A percentile compares a stretch with the other conserved stretches of the same genome.
phyloP scores from a whole-genome alignment of 2,329 filamentous ascomycete species.

The Aureobasidium leucospermi region DNA sequence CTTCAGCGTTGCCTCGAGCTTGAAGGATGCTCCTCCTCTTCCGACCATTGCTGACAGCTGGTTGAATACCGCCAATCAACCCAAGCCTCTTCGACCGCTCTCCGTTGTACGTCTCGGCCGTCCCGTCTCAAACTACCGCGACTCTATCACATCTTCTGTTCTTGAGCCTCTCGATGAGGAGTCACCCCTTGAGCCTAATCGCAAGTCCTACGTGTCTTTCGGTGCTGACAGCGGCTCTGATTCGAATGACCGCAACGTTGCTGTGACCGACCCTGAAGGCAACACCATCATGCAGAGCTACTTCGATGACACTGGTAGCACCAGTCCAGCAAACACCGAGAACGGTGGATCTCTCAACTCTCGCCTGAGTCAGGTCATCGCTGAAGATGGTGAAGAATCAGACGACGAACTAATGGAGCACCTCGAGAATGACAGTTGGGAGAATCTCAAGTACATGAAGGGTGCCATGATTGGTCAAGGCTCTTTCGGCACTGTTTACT shows the following conservation, averaged over 20 bases:
- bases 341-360: slow-evolving; percentile 66
- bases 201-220: slow-evolving; percentile 93
- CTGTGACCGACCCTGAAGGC: slow-evolving; percentile 70
- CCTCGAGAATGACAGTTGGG: slow-evolving; percentile 86
- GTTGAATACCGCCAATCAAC: slow-evolving; percentile 54
- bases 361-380: slow-evolving; percentile 72
- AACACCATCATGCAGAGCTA: slow-evolving; percentile 67
- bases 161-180: slow-evolving; percentile 89
- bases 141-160: slow-evolving; percentile 82
- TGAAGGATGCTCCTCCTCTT: slow-evolving; percentile 88
- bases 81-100: slow-evolving; percentile 47
- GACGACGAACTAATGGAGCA: slow-evolving; percentile 88
- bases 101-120: slow-evolving; percentile 54
- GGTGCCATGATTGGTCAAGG: slow-evolving; percentile 94
- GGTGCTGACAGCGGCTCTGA: slow-evolving; percentile 59
- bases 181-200: slow-evolving; percentile 74
- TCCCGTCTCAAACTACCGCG: slow-evolving; percentile 59
- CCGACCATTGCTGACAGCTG: slow-evolving; percentile 93
- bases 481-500: slow-evolving; percentile 91
- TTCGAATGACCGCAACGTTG: slow-evolving; percentile 60
- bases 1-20: slow-evolving; percentile 82
- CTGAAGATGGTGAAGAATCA: slow-evolving; percentile 83
- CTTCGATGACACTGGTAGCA: slow-evolving; percentile 72
- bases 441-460: slow-evolving; percentile 99
- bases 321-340: slow-evolving; percentile 52